Conservation (phyloP, 352 stramenopile species). For the Pythium angustatum region DNA sequence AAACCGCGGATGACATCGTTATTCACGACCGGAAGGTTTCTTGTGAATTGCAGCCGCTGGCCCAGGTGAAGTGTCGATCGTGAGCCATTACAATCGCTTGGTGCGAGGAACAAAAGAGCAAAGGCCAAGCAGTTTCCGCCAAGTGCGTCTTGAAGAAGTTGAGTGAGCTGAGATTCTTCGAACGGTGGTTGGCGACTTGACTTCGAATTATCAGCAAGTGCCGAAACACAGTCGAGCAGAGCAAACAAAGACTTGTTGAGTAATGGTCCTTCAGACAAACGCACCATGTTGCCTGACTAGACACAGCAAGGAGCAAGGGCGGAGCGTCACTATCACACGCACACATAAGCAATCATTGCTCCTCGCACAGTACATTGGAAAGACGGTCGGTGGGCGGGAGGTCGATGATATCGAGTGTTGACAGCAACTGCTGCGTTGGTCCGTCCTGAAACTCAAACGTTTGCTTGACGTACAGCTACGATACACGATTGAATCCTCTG, state of each 20-base stretch:
- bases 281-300: slow-evolving; percentile 34
- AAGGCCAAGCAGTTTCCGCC: slow-evolving; percentile 57
- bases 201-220: slow-evolving; percentile 1
- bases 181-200: slow-evolving; percentile 25
- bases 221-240: slow-evolving; percentile 41
- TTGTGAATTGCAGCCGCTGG: slow-evolving; percentile 31
- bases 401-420: slow-evolving; percentile 47
- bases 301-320: not conserved
- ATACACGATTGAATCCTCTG: no score
- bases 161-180: slow-evolving; percentile 38
- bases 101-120: slow-evolving; percentile 42
- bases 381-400: slow-evolving; percentile 52
- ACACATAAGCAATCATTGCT: slow-evolving; percentile 10
- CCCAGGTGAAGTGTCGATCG: slow-evolving; percentile 44
- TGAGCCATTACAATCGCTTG: slow-evolving; percentile 41
- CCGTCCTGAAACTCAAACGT: slow-evolving; percentile 37
- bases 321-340: not conserved
- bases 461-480: slow-evolving; percentile 46
- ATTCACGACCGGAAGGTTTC: slow-evolving; percentile 59
- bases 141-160: slow-evolving; percentile 47
- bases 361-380: no score
- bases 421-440: slow-evolving; percentile 42
- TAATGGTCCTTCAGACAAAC: slow-evolving; percentile 51
- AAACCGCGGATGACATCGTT: slow-evolving; percentile 55
- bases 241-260: slow-evolving; percentile 60